A percentile compares a stretch with the other conserved stretches of the same genome.
Evolutionary conservation across 495 filamentous ascomycete species (phyloP).

Genomic region (Tuber melanosporum): DNA sequence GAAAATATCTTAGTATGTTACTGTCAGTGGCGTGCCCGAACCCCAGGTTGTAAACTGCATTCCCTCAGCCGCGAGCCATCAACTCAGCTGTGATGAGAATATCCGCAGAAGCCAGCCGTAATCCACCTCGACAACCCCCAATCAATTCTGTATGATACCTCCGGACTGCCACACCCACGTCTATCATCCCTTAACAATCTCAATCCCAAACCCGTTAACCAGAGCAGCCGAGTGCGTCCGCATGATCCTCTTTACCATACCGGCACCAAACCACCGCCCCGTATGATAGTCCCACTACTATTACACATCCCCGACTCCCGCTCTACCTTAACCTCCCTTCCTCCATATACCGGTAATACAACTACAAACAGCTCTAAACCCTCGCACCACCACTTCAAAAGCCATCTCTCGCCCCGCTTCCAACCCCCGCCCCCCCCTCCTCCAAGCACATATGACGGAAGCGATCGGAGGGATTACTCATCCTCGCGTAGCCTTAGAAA

Average conservation of each 20-base stretch:
- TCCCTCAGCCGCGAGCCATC: neutral
- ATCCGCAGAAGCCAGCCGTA: no score
- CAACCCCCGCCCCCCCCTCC: neutral
- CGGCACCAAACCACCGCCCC: neutral
- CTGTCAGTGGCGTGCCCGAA: neutral
- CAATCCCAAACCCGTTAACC: neutral
- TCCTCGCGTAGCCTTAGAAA: neutral
- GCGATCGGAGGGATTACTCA: constrained; percentile 1
- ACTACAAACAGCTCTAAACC: neutral
- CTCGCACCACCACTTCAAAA: neutral
- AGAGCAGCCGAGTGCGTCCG: neutral
- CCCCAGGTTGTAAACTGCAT: neutral
- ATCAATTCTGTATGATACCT: neutral
- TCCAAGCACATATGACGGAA: neutral
- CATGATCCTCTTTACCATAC: neutral
- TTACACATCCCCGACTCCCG: neutral
- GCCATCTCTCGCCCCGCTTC: neutral
- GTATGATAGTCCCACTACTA: neutral
- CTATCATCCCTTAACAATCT: no score
- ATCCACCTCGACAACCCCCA: neutral
- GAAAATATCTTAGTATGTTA: neutral
- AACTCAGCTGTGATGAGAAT: no score
- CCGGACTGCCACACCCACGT: neutral
- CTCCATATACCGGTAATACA: neutral
- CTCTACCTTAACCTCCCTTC: neutral